Evolutionary conservation across 2,329 filamentous ascomycete genomes (phyloP), one percentile per base, ranked within the genome.

Genomic region (Dactylellina sp.): DNA sequence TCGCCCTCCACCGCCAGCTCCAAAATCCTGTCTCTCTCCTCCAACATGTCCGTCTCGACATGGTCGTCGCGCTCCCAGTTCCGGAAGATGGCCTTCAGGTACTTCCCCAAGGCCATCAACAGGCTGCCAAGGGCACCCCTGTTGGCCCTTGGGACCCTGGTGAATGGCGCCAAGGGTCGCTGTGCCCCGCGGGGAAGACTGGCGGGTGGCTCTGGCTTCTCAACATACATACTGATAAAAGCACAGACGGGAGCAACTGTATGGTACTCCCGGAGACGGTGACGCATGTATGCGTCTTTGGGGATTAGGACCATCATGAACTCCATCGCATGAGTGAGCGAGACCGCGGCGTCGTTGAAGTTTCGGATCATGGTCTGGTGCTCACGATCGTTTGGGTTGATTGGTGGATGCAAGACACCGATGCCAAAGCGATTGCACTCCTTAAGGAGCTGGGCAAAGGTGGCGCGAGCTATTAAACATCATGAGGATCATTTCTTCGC

Each of bases 1-100:
- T 65, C 60, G 25, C 49, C 68, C 55, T 72, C 68, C 22, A 49
- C 16, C 14, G 68, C 60, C 53, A 72, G 49, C 40, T 56, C 60
- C 68, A 72, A 65, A 18, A 72, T 49, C 24, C 20, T 7, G 4
- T 61, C 60, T 42, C 47, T 59, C 55, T 72, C 52, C 22, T 49
- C 25, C 20, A 53, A 12, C 68, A 65, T 65, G 6, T 49, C 53
- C 24, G n/a, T 24, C 7, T 46, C 35, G 6, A 65, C 25, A n/a
- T 16, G 28, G 9, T 72, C 68, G 18, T 72, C 68, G n/a, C 1
- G 20, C 35, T 40, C 53, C 68, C 68, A 72, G 7, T 55, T 20
- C 28, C 39, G 25, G 16, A 60, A 55, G 42, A 72, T 28, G 9
- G 46, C 53, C 1, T 55, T 25, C 39, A 72, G 20, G 18, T 53